These are phyloP conservation scores for Wickerhamomyces alni DNA, from an alignment of 805 yeast genomes.

Conservation along the genomic window DNA sequence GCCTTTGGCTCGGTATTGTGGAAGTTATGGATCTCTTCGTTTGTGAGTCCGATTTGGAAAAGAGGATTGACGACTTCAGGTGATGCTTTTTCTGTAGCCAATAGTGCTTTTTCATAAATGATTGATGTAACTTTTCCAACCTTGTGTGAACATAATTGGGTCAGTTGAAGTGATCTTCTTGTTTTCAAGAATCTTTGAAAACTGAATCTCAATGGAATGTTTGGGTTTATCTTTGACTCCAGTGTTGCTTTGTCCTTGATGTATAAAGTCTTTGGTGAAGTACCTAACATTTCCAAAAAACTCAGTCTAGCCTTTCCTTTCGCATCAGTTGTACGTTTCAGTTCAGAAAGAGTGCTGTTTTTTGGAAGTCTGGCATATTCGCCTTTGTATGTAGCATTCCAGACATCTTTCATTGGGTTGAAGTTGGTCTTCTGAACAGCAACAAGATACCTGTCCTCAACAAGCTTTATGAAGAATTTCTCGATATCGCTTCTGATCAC, in stretches of 20 bases:
- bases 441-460: constrained; percentile 43
- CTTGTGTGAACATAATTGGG: constrained; percentile 55
- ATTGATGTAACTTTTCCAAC: constrained; percentile 64
- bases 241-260: constrained; percentile 29
- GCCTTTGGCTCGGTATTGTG: constrained; percentile 27
- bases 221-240: constrained; percentile 39
- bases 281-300: constrained; percentile 30
- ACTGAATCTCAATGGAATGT: constrained; percentile 52
- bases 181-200: constrained; percentile 61
- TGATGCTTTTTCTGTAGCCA: constrained; percentile 51
- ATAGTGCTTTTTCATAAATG: constrained; percentile 55
- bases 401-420: constrained; percentile 31
- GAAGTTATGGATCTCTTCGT: constrained; percentile 33
- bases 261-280: constrained; percentile 23
- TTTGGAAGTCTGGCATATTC: constrained; percentile 34
- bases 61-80: constrained; percentile 36
- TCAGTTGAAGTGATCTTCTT: constrained; percentile 59
- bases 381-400: constrained; percentile 35
- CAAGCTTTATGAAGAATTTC: constrained; percentile 36
- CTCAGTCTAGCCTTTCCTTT: constrained; percentile 40
- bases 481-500: constrained; percentile 25
- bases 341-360: constrained; percentile 39
- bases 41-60: constrained; percentile 42
- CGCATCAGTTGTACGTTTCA: constrained; percentile 54
- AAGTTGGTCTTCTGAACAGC: constrained; percentile 37